Percentiles rank a stretch among this genome's conserved stretches.
These are phyloP conservation scores for Panicum hallii DNA, from an alignment of 202 grass and related monocot genomes.

Conservation along the genomic window DNA sequence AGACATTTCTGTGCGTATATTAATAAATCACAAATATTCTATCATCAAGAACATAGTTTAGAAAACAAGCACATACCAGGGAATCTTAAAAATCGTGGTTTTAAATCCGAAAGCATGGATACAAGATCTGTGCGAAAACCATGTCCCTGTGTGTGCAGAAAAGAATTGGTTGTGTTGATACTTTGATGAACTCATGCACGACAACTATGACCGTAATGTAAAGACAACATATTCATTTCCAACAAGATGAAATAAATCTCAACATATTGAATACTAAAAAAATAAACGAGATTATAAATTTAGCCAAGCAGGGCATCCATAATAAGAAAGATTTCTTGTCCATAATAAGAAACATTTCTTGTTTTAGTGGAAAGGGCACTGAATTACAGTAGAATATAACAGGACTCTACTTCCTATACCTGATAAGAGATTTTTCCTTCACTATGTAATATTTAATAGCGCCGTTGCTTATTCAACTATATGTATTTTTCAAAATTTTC, in stretches of 20 bases:
- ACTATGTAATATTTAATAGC: neutral
- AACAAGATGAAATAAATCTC: neutral
- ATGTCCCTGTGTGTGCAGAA: conserved; percentile 67
- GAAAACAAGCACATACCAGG: conserved; percentile 64
- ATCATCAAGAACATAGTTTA: conserved; percentile 1
- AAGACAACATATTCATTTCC: neutral
- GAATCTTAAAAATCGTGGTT: conserved; percentile 88
- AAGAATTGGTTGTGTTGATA: conserved; percentile 15
- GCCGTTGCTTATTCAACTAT: neutral
- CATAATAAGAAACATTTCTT: neutral
- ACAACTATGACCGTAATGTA: neutral
- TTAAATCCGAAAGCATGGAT: conserved; percentile 85
- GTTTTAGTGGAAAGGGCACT: neutral
- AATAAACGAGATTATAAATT: neutral
- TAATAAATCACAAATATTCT: no score
- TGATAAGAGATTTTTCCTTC: neutral
- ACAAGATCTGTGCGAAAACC: conserved; percentile 87
- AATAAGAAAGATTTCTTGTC: neutral
- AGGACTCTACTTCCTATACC: neutral
- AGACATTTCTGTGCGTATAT: neutral
- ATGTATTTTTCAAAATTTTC: neutral
- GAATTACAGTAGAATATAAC: neutral
- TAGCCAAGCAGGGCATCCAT: neutral
- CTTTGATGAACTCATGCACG: neutral
- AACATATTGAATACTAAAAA: neutral